Evolutionary conservation across 2,329 filamentous ascomycete species (phyloP).

Genomic region (Thermoascus crustaceus): DNA sequence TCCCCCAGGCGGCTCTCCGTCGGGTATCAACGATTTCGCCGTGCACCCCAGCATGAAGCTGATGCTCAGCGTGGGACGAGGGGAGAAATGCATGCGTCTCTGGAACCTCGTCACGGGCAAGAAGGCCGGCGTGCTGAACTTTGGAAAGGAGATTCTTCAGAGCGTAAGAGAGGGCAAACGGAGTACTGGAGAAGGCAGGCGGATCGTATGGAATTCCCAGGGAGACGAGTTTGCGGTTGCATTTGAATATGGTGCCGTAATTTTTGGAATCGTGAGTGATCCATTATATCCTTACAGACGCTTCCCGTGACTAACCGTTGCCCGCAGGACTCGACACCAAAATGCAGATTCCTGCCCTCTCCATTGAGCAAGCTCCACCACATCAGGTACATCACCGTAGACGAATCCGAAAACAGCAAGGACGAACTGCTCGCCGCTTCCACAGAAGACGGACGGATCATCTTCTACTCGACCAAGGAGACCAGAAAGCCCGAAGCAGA

Average conservation of each 20-base stretch:
- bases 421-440: slow-evolving; percentile 63
- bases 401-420: slow-evolving; percentile 38
- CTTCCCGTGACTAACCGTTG: slow-evolving; percentile 10
- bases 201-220: slow-evolving; percentile 68
- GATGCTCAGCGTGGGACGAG: slow-evolving; percentile 85
- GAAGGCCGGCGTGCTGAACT: slow-evolving; percentile 88
- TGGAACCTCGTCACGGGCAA: slow-evolving; percentile 97
- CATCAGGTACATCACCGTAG: slow-evolving; percentile 56
- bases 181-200: slow-evolving; percentile 71
- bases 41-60: slow-evolving; percentile 95
- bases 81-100: slow-evolving; percentile 82
- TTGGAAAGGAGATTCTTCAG: slow-evolving; percentile 62
- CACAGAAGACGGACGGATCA: slow-evolving; percentile 80
- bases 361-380: slow-evolving; percentile 75
- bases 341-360: slow-evolving; percentile 61
- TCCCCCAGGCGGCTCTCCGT: slow-evolving; percentile 66
- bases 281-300: slow-evolving; percentile 3
- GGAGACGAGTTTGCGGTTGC: slow-evolving; percentile 80
- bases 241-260: slow-evolving; percentile 75
- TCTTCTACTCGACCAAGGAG: slow-evolving; percentile 67
- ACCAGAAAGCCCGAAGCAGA: slow-evolving; percentile 30
- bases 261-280: slow-evolving; percentile 66
- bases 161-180: slow-evolving; percentile 69
- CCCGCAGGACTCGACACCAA: slow-evolving; percentile 64
- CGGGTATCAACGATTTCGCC: slow-evolving; percentile 90